A percentile compares a stretch with the other conserved stretches of the same genome.
phyloP scores from a whole-genome alignment of 2,329 filamentous ascomycete genomes.

The Boeremia exigua region DNA sequence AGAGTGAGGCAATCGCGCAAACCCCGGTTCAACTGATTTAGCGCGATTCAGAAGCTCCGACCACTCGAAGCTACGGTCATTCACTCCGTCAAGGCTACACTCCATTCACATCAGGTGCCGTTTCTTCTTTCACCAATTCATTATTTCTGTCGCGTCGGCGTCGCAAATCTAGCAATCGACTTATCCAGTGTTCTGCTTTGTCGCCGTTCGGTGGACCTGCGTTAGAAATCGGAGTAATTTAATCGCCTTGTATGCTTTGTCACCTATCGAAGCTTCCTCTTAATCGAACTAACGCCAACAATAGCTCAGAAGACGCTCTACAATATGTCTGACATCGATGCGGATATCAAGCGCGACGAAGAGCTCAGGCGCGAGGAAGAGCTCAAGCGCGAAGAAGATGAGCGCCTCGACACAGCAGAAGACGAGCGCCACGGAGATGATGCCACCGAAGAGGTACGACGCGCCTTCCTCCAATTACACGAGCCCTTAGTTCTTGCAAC shows the following conservation, averaged over 20 bases:
- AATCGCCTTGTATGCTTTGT: slow-evolving; percentile 11
- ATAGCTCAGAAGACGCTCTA: neutral
- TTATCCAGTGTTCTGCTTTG: neutral
- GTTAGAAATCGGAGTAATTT: neutral
- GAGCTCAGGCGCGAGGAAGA: slow-evolving; percentile 42
- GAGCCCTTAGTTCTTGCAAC: neutral
- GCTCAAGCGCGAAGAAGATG: slow-evolving; percentile 41
- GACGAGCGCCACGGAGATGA: slow-evolving; percentile 35
- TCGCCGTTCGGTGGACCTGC: neutral
- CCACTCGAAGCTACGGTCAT: slow-evolving; percentile 12
- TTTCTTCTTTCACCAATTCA: neutral
- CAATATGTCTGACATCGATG: slow-evolving; percentile 41
- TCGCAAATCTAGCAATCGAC: neutral
- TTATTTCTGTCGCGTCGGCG: slow-evolving; percentile 5
- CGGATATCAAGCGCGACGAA: slow-evolving; percentile 38
- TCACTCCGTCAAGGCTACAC: slow-evolving; percentile 11
- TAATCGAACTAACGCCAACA: slow-evolving; percentile 10
- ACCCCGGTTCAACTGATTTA: slow-evolving; percentile 7
- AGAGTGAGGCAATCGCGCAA: slow-evolving; percentile 9
- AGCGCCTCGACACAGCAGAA: slow-evolving; percentile 43
- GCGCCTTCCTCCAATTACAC: neutral
- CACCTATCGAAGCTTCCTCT: neutral
- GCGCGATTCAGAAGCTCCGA: slow-evolving; percentile 17
- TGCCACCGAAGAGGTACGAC: slow-evolving; percentile 45
- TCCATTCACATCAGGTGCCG: slow-evolving; percentile 1